phyloP scores from a whole-genome alignment of 345 rosid genomes.

The Moringa oleifera region DNA sequence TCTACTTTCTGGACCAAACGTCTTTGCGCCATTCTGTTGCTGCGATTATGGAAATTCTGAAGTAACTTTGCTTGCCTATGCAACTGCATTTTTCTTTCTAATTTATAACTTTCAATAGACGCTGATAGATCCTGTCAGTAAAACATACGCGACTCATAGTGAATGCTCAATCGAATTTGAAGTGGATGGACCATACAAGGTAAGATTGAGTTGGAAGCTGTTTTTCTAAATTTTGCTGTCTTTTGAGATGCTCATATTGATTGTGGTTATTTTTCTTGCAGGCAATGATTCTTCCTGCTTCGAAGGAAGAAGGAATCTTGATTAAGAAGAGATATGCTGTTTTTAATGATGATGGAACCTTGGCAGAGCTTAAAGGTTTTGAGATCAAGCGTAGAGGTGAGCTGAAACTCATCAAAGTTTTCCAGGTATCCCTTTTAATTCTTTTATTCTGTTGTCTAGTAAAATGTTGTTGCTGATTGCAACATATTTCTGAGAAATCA shows the following conservation, averaged over 20 bases:
- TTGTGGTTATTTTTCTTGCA: constrained; percentile 24
- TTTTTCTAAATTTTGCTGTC: constrained; percentile 9
- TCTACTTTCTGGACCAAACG: background rate
- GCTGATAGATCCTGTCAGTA: constrained; percentile 66
- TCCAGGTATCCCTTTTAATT: constrained; percentile 57
- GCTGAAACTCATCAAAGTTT: constrained; percentile 95
- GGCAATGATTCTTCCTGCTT: constrained; percentile 99
- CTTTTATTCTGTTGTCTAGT: background rate
- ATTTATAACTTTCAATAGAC: constrained; percentile 47
- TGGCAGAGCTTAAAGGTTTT: constrained; percentile 98
- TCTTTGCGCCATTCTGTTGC: constrained; percentile 5
- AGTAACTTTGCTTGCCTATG: constrained; percentile 13
- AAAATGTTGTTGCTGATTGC: background rate
- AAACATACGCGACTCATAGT: constrained; percentile 70
- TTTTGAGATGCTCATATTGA: constrained; percentile 18
- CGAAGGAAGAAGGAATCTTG: constrained; percentile 95
- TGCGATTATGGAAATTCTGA: constrained; percentile 14
- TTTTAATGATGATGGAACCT: constrained; percentile 95
- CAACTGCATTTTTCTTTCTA: constrained; percentile 9
- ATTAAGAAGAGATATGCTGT: constrained; percentile 98
- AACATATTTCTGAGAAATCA: background rate
- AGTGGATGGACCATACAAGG: constrained; percentile 99
- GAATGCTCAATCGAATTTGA: constrained; percentile 99
- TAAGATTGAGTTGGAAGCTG: constrained; percentile 26
- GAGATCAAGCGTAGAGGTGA: constrained; percentile 99